Base-by-base conservation (phyloP, 768 basidiomycete species). In the Butyriboletus loyo region DNA sequence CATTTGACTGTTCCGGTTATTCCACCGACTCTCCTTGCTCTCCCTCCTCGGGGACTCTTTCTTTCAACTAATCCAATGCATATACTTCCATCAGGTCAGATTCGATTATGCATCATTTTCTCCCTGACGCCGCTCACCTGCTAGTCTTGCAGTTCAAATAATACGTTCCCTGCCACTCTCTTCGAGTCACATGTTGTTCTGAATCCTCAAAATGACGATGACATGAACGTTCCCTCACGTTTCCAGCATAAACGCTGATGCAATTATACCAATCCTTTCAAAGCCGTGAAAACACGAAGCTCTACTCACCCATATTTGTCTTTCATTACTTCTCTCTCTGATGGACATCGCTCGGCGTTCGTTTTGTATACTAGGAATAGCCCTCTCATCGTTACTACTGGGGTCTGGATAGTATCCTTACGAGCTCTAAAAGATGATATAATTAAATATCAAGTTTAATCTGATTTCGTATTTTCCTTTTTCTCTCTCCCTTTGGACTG, bases 1-100 rank as follows among this genome's bases (percentile, higher is more conserved):
- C 66, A 0, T 55, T 66, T 25, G 63, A 66, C 42, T 52, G 28
- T 35, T 50, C 49, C 1, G 24, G 46, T 15, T 55, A 57, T 25
- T 53, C 59, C 17, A 48, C 45, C 15, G 52, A 25, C 21, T 55
- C 63, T 7, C 52, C 55, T 21, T 53, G 52, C 22, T 49, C 65
- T 3, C 44, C 50, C 7, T 61, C 54, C 7, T 56, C 59, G 2
- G 55, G 49, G 13, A 49, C 43, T 0, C 41, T 50, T 11, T 47
- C 46, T 11, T 46, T 28, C 17, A 56, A 52, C 36, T 56, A 51
- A 36, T n/a, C 25, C 25, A 8, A 15, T 49, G 30, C 32, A 32
- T 19, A 41, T 34, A 22, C 7, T 21, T 44, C 6, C 15, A 46
- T 28, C 39, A 38, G 40, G 53, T 59, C 25, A 38, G 51, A 49